Evolutionary conservation across 306 rosid species (phyloP).

Genomic region (Ormosia semicastrata): DNA sequence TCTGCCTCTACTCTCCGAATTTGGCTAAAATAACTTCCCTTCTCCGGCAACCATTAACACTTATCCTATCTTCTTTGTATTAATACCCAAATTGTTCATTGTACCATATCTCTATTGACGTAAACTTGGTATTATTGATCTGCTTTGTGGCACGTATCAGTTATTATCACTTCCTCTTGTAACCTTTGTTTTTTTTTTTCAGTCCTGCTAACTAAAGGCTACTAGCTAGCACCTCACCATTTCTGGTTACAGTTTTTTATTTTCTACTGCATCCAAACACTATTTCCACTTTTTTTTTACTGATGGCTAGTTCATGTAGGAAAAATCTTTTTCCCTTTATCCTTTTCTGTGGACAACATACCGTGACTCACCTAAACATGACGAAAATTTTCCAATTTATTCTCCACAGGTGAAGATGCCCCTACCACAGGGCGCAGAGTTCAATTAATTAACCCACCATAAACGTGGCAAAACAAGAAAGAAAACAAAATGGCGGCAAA

Average conservation of each 20-base stretch:
- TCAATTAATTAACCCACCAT: too few relatives aligned
- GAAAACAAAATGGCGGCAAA: background rate
- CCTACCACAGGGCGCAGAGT: background rate
- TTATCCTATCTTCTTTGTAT: background rate
- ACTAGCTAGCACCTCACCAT: background rate
- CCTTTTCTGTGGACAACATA: background rate
- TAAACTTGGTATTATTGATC: background rate
- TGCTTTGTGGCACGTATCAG: background rate
- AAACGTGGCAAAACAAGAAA: background rate
- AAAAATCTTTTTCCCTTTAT: background rate
- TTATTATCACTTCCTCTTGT: background rate
- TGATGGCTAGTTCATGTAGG: background rate
- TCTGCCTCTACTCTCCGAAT: background rate
- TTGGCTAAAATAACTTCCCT: background rate
- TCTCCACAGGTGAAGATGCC: background rate
- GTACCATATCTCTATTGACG: background rate
- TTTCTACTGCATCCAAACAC: background rate
- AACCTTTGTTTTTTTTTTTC: background rate
- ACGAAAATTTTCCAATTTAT: background rate
- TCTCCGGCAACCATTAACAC: background rate
- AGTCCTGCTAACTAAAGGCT: too few relatives aligned
- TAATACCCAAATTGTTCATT: background rate
- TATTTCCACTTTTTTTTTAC: background rate
- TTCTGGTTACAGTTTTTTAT: background rate
- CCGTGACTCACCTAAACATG: background rate